phyloP scores from a whole-genome alignment of 1,284 basidiomycete genomes.

The Cryptococcus wingfieldii region DNA sequence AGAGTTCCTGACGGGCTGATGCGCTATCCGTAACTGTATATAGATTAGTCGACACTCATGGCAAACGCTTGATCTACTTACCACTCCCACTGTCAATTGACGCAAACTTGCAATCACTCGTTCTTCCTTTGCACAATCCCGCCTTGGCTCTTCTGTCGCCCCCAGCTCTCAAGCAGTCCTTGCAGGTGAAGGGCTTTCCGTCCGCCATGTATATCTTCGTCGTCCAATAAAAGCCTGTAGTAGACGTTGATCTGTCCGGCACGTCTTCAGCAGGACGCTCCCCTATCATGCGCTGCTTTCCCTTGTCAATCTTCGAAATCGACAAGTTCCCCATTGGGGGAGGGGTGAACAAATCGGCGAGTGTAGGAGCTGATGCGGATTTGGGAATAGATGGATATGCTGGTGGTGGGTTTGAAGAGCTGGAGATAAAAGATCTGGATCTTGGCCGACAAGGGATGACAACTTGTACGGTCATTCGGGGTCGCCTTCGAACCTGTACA shows the following conservation, averaged over 20 bases:
- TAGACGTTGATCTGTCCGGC: neutral
- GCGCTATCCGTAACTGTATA: neutral
- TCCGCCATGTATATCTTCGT: neutral
- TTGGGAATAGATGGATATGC: neutral
- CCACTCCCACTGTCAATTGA: neutral
- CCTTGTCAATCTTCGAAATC: slow-evolving; percentile 17
- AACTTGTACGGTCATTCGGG: slow-evolving; percentile 2
- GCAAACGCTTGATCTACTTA: neutral
- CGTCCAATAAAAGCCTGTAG: neutral
- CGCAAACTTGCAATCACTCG: slow-evolving; percentile 14
- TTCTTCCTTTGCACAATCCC: slow-evolving; percentile 19
- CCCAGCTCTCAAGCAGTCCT: slow-evolving; percentile 12
- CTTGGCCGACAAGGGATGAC: slow-evolving; percentile 10
- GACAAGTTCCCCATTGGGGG: slow-evolving; percentile 2
- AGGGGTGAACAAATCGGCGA: slow-evolving; percentile 7
- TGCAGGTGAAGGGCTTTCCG: slow-evolving; percentile 9
- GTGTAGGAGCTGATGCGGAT: slow-evolving; percentile 3
- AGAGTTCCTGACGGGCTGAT: neutral
- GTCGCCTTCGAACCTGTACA: neutral
- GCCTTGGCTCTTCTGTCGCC: slow-evolving; percentile 17
- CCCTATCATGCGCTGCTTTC: slow-evolving; percentile 22
- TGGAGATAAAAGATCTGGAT: neutral
- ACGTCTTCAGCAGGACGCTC: slow-evolving; percentile 10
- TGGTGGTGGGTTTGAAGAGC: neutral
- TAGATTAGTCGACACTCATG: neutral